phyloP scores from a whole-genome alignment of 495 filamentous ascomycete species.

The Neurospora pannonica region DNA sequence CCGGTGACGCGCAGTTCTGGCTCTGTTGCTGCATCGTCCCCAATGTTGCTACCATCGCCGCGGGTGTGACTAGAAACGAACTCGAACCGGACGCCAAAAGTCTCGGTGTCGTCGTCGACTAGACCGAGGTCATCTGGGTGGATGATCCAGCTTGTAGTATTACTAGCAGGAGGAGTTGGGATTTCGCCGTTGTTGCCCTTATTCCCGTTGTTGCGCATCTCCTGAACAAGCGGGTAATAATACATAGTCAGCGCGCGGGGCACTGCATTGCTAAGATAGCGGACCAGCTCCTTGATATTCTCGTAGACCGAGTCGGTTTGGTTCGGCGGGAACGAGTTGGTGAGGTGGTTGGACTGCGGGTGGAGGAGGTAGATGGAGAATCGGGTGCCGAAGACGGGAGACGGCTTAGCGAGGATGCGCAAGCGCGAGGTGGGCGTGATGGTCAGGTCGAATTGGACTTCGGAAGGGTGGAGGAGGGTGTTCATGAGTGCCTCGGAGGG shows the following conservation, averaged over 20 bases:
- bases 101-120: constrained; percentile 9
- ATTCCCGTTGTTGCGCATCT: neutral
- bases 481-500: constrained; percentile 12
- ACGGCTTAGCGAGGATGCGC: constrained; percentile 20
- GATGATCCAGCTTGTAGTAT: constrained; percentile 5
- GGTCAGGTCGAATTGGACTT: constrained; percentile 28
- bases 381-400: constrained; percentile 18
- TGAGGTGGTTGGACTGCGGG: constrained; percentile 4
- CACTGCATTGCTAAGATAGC: constrained; percentile 16
- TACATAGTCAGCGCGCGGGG: constrained; percentile 15
- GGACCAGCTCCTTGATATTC: constrained; percentile 7
- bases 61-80: neutral
- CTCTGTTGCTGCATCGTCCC: neutral
- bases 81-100: constrained; percentile 12
- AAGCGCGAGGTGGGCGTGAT: constrained; percentile 28
- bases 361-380: constrained; percentile 24
- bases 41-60: neutral
- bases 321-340: neutral
- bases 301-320: constrained; percentile 12
- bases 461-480: constrained; percentile 14
- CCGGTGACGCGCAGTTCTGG: constrained; percentile 6
- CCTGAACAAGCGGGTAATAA: constrained; percentile 1
- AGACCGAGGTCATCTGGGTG: constrained; percentile 6
- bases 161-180: neutral
- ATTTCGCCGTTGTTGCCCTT: neutral